A percentile compares a stretch with the other conserved stretches of the same genome.
phyloP scores from a whole-genome alignment of 2,329 filamentous ascomycete genomes.

The Pestalotiopsis sp. region DNA sequence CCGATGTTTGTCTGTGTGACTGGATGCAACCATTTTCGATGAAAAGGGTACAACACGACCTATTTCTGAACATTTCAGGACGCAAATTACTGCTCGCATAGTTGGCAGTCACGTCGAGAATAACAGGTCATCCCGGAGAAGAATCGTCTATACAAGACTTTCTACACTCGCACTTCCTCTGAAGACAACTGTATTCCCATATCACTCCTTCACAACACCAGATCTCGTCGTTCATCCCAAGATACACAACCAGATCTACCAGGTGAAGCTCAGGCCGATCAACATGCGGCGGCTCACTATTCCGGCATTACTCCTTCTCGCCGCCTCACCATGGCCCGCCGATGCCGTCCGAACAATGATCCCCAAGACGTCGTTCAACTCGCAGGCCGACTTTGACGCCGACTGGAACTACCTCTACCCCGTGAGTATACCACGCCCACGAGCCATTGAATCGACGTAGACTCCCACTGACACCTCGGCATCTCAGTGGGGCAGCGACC shows the following conservation, averaged over 20 bases:
- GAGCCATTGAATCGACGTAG: not conserved
- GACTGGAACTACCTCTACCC: constrained; percentile 39
- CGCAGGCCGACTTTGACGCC: constrained; percentile 35
- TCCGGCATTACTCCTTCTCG: constrained; percentile 6
- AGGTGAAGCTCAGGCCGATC: not conserved
- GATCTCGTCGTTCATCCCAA: too few species aligned
- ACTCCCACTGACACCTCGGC: not conserved
- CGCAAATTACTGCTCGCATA: too few species aligned
- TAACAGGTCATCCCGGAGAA: too few species aligned
- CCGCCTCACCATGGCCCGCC: constrained; percentile 22
- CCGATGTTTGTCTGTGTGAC: not conserved
- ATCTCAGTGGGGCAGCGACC: constrained; percentile 55
- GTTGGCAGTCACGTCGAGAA: too few species aligned
- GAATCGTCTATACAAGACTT: too few species aligned
- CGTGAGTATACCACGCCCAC: not conserved
- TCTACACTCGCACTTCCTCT: too few species aligned
- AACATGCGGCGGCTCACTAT: not conserved
- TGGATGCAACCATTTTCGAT: too few species aligned
- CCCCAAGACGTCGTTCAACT: constrained; percentile 40
- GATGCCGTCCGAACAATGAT: constrained; percentile 39
- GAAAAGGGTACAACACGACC: too few species aligned
- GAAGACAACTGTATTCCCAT: too few species aligned
- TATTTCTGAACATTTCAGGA: too few species aligned
- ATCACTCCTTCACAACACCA: too few species aligned
- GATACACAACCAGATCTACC: not conserved